Base-by-base conservation (phyloP, 75 land plant genomes). In the Picea sitchensis region DNA sequence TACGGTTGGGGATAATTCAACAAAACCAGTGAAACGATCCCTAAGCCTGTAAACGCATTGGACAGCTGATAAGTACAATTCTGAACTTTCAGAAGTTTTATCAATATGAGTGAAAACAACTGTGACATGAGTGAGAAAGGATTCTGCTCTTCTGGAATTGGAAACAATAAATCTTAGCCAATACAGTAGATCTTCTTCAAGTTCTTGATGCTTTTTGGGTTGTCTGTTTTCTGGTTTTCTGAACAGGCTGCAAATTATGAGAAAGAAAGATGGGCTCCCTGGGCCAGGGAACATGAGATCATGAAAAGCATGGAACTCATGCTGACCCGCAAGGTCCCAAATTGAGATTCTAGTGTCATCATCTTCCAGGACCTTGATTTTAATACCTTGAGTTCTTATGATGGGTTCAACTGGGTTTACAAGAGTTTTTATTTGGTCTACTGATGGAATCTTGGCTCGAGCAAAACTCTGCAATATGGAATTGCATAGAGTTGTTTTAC, bases 131-230 rank as follows among this genome's bases (percentile, higher is more conserved):
- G 93, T 86, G 32, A 87, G 81, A 73, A 87, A 59, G 26, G 83
- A 76, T 61, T 85, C 86, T 62, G 83, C 83, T 81, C 87, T 86
- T 76, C 80, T 89, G 61, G 91, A 87, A 77, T 91, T 90, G 72
- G 97, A 92, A 20, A 86, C 86, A 60, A 94, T 86, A 81, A 91
- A 92, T 51, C 88, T 85, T 18, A 94, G 88, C 97, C 97, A 94
- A 78, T 92, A 90, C 3, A 79, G 84, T 12, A 94, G 80, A 61
- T 94, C 97, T 23, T 90, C 91, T 64, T 87, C 92, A 59, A 94
- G 75, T 61, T 92, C 96, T 59, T 58, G 47, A 14, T 81, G 77
- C 0, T 44, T 76, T 63, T 87, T 91, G 14, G 81, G 81, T 36
- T 90, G 88, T 77, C 58, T 65, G 69, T 86, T 90, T 64, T 62